Conservation (phyloP, 352 stramenopile genomes). For the Aphanomyces stellatus region DNA sequence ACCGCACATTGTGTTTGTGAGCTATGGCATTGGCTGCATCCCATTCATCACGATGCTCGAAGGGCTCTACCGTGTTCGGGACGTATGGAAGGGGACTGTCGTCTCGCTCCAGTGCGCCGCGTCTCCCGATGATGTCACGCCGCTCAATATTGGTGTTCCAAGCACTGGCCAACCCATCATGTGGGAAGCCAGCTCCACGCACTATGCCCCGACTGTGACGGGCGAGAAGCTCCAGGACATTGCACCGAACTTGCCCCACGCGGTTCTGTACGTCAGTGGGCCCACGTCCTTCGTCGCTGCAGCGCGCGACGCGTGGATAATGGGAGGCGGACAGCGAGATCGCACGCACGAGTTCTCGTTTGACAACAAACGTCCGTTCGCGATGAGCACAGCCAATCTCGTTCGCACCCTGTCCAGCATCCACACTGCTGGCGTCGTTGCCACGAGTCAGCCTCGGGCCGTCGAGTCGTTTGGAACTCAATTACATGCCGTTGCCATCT, state of each 20-base stretch:
- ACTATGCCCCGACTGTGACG: not conserved
- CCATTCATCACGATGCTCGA: constrained; percentile 6
- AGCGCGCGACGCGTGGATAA: not conserved
- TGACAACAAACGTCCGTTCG: not conserved
- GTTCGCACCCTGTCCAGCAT: no score
- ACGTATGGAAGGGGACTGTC: not conserved
- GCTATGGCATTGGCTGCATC: no score
- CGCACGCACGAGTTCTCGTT: not conserved
- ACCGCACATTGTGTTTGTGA: no score
- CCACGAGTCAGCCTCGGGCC: no score
- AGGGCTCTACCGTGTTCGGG: not conserved
- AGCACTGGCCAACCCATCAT: not conserved
- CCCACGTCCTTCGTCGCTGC: not conserved
- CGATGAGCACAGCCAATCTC: no score
- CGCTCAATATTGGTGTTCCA: not conserved
- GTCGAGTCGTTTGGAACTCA: no score
- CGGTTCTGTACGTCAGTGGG: not conserved
- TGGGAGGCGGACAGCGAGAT: not conserved
- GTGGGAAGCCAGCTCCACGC: no score
- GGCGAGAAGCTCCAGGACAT: not conserved
- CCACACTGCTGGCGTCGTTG: no score
- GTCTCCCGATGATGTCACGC: not conserved
- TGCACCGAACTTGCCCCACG: not conserved
- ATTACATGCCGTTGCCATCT: no score
- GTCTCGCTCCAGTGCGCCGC: not conserved